Conservation (phyloP, 169 alveolate genomes). For the Cystoisospora suis region DNA sequence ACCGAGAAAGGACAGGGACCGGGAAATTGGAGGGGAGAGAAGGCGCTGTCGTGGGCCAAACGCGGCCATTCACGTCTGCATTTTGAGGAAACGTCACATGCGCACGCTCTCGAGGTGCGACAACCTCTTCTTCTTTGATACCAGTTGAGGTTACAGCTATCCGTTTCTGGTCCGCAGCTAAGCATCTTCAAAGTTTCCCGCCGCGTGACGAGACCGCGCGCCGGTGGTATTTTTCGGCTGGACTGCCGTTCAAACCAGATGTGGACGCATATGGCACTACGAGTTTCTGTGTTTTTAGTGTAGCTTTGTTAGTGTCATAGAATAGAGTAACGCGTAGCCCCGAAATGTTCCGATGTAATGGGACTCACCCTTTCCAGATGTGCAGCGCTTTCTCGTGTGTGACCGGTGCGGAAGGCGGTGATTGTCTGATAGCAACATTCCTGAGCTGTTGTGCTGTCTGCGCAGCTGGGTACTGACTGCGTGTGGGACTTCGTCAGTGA, state of each 20-base stretch:
- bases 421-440: background rate
- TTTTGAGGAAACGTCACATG: slow-evolving; percentile 61
- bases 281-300: background rate
- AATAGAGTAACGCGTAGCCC: background rate
- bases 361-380: background rate
- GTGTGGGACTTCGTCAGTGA: slow-evolving; percentile 73
- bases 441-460: background rate
- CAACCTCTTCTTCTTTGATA: background rate
- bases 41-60: background rate
- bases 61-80: slow-evolving; percentile 70
- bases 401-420: background rate
- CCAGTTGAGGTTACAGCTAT: background rate
- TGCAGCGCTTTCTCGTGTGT: background rate
- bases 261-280: background rate
- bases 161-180: background rate
- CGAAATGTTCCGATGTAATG: background rate
- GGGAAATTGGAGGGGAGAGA: background rate
- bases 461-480: slow-evolving; percentile 64
- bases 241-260: too few relatives aligned
- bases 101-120: slow-evolving; percentile 69
- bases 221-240: too few relatives aligned
- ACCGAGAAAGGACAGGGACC: background rate
- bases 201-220: too few relatives aligned
- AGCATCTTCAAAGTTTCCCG: too few relatives aligned
- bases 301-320: background rate